Evolutionary conservation across 805 yeast species (phyloP).

Genomic region (Saccharomyces jurei): DNA sequence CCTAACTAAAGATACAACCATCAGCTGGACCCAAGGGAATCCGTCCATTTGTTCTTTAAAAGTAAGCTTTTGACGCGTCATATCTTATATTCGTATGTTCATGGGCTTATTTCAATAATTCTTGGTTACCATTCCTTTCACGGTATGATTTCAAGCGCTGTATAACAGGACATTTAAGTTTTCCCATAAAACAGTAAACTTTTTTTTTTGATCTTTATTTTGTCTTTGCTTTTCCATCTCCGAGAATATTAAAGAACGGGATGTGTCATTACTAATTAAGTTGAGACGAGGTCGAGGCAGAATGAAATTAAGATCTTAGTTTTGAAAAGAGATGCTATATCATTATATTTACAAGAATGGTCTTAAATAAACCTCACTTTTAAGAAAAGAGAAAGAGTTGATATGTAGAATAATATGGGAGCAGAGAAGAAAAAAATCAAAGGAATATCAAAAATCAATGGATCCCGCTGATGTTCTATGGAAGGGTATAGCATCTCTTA

Average conservation of each 20-base stretch:
- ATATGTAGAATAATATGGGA: neutral
- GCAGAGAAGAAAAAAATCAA: neutral
- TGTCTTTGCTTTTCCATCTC: neutral
- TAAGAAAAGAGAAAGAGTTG: neutral
- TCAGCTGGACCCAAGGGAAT: constrained; percentile 46
- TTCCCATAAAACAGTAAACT: neutral
- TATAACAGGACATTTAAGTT: neutral
- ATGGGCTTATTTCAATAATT: neutral
- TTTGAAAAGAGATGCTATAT: neutral
- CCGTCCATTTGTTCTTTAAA: constrained; percentile 46
- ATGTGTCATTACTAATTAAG: neutral
- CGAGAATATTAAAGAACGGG: neutral
- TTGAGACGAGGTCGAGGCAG: neutral
- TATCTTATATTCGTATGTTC: neutral
- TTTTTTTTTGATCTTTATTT: neutral
- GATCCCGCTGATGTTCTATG: constrained; percentile 59
- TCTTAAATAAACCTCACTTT: neutral
- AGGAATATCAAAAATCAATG: neutral
- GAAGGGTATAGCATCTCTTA: constrained; percentile 81
- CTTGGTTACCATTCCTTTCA: neutral
- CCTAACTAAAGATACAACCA: constrained; percentile 38
- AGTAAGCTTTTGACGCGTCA: constrained; percentile 15
- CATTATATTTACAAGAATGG: neutral
- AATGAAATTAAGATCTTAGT: neutral
- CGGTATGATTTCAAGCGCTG: neutral